phyloP scores from a whole-genome alignment of 345 rosid genomes.

The Salix udensis region DNA sequence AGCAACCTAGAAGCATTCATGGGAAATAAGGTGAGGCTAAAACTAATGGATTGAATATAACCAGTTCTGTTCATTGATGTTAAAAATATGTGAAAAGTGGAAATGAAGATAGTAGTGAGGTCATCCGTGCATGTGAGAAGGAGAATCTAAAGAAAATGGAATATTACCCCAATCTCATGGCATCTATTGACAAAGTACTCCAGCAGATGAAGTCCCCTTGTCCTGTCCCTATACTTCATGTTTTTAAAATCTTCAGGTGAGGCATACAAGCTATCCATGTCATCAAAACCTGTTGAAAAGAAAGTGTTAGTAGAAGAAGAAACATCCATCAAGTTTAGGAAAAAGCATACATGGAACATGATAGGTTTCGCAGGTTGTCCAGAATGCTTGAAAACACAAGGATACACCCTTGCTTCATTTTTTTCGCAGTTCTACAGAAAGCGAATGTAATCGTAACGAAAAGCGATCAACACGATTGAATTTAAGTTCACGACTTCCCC shows the following conservation, averaged over 20 bases:
- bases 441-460: neutral
- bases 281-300: constrained; percentile 57
- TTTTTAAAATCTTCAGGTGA: constrained; percentile 80
- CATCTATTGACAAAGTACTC: constrained; percentile 80
- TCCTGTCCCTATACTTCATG: constrained; percentile 52
- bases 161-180: constrained; percentile 72
- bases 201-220: constrained; percentile 75
- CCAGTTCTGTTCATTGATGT: no score
- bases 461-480: no score
- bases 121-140: no score
- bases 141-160: neutral
- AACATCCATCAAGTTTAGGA: neutral
- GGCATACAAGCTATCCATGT: constrained; percentile 78
- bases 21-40: neutral
- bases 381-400: neutral
- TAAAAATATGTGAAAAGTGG: no score
- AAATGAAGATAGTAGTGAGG: no score
- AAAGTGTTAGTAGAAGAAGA: neutral
- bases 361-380: neutral
- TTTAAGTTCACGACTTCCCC: no score
- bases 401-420: neutral
- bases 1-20: constrained; percentile 43
- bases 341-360: neutral
- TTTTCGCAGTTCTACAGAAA: neutral
- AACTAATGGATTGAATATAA: neutral